Evolutionary conservation across 345 rosid genomes (phyloP), one percentile per base, ranked within the genome.

Genomic region (Toxicodendron radicans): DNA sequence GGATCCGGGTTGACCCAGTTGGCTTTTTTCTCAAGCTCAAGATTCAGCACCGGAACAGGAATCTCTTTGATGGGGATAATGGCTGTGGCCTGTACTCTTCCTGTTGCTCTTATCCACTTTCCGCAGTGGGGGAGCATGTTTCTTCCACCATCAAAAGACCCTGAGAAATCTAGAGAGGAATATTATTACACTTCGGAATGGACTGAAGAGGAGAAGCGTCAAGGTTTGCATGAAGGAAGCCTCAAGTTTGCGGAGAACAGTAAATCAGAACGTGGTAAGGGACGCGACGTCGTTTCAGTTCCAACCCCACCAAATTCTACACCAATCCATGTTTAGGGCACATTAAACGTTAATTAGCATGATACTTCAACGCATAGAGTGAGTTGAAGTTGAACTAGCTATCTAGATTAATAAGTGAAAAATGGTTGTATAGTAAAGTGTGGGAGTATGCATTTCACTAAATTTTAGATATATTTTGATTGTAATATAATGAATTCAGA

Each of bases 81-180:
- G 93, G 87, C 88, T 8, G 81, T 88, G 43, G 56, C 80, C 13
- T 89, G 87, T 73, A 88, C 95, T 0, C 83, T 93, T 17, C 93
- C 93, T 6, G 93, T 86, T 64, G 72, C 87, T 0, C 72, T 87
- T 52, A 84, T 91, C 21, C 85, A 93, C 79, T 91, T 90, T 77
- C 97, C 98, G 12, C 92, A 93, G 32, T 91, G 95, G 92, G 95
- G 98, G 7, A 79, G 97, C 35, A 88, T 93, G 95, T 85, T 91
- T 66, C 57, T 79, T 8, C 89, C 87, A 4, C 80, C 97, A 0
- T 82, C 98, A 0, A 87, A 66, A 16, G 78, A 90, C 72, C 72
- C 32, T 0, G 76, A 45, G 0, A 90, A 78, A 73, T 82, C 85
- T 0, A 82, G 81, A 0, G 98, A 91, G 57, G 92, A 88, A 53